A percentile compares a stretch with the other conserved stretches of the same genome.
phyloP scores from a whole-genome alignment of 352 stramenopile species.

The Phytophthora syringae region DNA sequence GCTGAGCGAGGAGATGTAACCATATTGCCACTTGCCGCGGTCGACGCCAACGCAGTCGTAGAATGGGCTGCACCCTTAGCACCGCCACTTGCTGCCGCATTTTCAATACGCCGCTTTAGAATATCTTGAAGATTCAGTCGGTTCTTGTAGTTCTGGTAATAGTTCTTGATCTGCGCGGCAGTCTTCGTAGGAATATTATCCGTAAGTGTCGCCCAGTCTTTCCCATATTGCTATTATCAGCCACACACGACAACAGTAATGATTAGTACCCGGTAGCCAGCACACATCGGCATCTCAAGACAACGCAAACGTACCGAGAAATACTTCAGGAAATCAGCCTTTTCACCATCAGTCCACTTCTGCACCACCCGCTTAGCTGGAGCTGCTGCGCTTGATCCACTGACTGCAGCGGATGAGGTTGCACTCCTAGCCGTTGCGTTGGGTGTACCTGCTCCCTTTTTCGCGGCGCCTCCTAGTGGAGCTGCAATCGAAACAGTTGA shows the following conservation, averaged over 20 bases:
- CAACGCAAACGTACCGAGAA: slow-evolving; percentile 68
- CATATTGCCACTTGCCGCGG: slow-evolving; percentile 17
- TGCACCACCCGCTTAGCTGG: slow-evolving; percentile 85
- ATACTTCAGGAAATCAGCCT: slow-evolving; percentile 88
- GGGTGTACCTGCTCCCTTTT: slow-evolving; percentile 21
- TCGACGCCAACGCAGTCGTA: slow-evolving; percentile 4
- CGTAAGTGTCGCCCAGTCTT: slow-evolving; percentile 89
- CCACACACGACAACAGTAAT: slow-evolving; percentile 8
- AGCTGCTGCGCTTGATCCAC: slow-evolving; percentile 17
- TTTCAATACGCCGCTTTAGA: slow-evolving; percentile 80
- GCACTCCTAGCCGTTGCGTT: slow-evolving; percentile 17
- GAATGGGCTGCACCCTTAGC: slow-evolving; percentile 15
- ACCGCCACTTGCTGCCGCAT: slow-evolving; percentile 32
- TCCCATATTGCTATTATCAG: slow-evolving; percentile 78
- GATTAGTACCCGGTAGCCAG: too few relatives aligned
- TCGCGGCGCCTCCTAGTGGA: slow-evolving; percentile 7
- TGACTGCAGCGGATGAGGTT: slow-evolving; percentile 25
- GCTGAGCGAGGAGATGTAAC: slow-evolving; percentile 41
- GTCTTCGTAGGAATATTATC: slow-evolving; percentile 91
- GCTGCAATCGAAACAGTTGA: slow-evolving; percentile 6
- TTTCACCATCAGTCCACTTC: slow-evolving; percentile 92
- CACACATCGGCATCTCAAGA: not conserved
- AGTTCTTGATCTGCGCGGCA: slow-evolving; percentile 92
- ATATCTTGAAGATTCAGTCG: slow-evolving; percentile 89
- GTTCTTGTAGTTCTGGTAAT: slow-evolving; percentile 95